Base-by-base conservation (phyloP, 805 yeast genomes). In the Spathaspora hagerdaliae region DNA sequence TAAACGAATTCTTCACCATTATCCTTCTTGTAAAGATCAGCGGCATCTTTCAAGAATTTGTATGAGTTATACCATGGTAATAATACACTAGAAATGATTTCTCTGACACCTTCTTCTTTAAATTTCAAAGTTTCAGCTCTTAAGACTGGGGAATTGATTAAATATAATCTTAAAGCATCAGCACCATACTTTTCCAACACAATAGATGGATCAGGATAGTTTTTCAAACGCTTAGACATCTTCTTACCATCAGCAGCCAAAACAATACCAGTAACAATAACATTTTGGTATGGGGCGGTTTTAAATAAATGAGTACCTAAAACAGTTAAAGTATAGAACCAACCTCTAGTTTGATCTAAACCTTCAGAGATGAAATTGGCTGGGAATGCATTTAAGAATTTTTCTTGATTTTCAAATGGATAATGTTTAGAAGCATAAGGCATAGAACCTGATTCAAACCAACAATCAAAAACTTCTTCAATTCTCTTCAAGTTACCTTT, bases 401-500 rank as follows among this genome's bases (percentile, higher is more conserved):
- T 66, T 12, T 87, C 90, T 63, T 81, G 70, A 62, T 81, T 79
- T 71, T 92, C 97, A 65, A 94, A 94, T 54, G 99, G 99, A 65
- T 91, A 94, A 68, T 94, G 99, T 64, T 86, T 84, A 35, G 96
- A 86, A 44, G 97, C 98, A 58, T 85, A 94, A 51, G 99, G 99
- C 99, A 94, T 94, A 42, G 97, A 85, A 55, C 99, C 99, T 14
- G 97, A 89, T 75, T 94, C 99, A 63, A 94, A 94, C 99, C 99
- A 94, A 76, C 99, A 94, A 74, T 94, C 99, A 63, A 94, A 94
- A 39, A 94, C 99, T 71, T 94, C 98, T 64, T 92, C 98, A 49
- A 94, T 79, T 77, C 99, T 86, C 65, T 72, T 85, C 69, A 94
- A 79, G 19, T 63, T 73, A 55, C 97, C 97, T 65, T 90, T 90